phyloP scores from a whole-genome alignment of 331 rosid species.

The Prunus yedoensis region DNA sequence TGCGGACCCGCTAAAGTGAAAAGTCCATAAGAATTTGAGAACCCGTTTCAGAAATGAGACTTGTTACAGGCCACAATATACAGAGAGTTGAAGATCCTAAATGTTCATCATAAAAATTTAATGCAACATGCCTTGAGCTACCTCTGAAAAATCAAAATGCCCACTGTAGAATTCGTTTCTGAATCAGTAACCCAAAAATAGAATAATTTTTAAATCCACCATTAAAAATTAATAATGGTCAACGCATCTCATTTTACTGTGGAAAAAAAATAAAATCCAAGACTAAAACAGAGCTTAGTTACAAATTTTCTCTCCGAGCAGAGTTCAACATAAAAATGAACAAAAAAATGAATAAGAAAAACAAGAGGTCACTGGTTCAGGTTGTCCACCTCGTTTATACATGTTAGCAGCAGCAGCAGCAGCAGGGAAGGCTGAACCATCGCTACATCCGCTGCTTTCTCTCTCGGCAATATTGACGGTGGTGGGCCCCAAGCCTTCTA shows the following conservation, averaged over 20 bases:
- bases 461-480: neutral
- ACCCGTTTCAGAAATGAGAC: too few species aligned
- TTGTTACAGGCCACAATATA: too few species aligned
- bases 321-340: neutral
- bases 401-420: neutral
- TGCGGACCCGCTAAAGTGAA: neutral
- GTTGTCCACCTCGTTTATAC: constrained; percentile 18
- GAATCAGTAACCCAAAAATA: neutral
- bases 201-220: neutral
- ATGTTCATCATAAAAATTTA: neutral
- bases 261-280: neutral
- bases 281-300: neutral
- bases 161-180: neutral
- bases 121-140: neutral
- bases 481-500: neutral
- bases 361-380: neutral
- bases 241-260: neutral
- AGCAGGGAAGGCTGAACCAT: neutral
- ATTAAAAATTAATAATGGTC: neutral
- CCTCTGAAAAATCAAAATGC: neutral
- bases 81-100: neutral
- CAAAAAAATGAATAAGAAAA: neutral
- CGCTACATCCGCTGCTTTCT: neutral
- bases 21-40: too few species aligned
- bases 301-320: neutral